Conservation (phyloP, 306 rosid genomes). For the Aeschynomene evenia region DNA sequence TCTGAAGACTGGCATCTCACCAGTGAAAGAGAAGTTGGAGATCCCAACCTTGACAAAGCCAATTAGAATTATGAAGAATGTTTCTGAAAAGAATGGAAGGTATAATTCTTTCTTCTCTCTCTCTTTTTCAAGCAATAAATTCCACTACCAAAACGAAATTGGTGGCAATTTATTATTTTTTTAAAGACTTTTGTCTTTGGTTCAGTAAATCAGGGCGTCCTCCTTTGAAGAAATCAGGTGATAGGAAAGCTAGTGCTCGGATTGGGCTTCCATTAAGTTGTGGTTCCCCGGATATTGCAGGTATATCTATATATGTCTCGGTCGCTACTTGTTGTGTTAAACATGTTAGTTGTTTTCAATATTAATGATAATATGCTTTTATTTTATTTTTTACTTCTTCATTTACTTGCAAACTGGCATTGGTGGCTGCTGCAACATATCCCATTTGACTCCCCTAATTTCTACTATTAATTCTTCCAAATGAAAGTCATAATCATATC, state of each 20-base stretch:
- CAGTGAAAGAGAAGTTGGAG: conserved; percentile 59
- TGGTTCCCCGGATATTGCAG: conserved; percentile 56
- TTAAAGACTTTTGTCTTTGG: conserved; percentile 18
- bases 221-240: conserved; percentile 65
- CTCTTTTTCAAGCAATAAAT: background rate
- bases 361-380: background rate
- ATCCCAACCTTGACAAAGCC: conserved; percentile 53
- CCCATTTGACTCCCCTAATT: conserved; percentile 3
- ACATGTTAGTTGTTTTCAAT: conserved; percentile 14
- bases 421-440: background rate
- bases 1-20: conserved; percentile 49
- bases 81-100: conserved; percentile 76
- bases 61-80: conserved; percentile 46
- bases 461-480: conserved; percentile 15
- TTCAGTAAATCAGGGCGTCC: conserved; percentile 82
- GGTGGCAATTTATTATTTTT: background rate
- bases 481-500: conserved; percentile 10
- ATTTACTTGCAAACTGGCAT: conserved; percentile 6
- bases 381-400: too few relatives aligned
- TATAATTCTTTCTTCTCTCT: conserved; percentile 13
- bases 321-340: conserved; percentile 15
- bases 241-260: conserved; percentile 60
- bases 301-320: conserved; percentile 37
- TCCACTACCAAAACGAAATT: background rate
- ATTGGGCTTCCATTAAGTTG: conserved; percentile 50